phyloP scores from a whole-genome alignment of 1,139 yeast genomes.

The Arxiozyma slooffiae region DNA sequence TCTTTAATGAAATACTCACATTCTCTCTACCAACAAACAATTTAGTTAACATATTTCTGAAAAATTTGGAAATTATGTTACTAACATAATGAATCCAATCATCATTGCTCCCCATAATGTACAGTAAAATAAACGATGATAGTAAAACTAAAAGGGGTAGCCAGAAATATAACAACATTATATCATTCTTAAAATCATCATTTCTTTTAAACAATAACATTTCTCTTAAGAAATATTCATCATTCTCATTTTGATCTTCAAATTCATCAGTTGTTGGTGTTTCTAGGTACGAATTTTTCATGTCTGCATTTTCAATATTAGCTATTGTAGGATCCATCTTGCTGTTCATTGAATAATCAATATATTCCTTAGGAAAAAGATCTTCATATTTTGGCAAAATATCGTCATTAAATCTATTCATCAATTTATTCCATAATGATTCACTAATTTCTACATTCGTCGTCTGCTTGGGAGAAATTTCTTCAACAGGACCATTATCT shows the following conservation, averaged over 20 bases:
- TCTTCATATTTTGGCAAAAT: conserved; percentile 74
- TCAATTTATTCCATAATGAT: conserved; percentile 50
- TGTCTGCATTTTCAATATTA: conserved; percentile 11
- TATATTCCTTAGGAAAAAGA: conserved; percentile 46
- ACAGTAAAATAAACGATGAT: conserved; percentile 43
- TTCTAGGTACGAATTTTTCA: conserved; percentile 5
- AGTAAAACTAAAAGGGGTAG: conserved; percentile 53
- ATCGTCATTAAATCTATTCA: conserved; percentile 48
- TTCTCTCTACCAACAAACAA: conserved; percentile 63
- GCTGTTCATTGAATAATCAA: conserved; percentile 4
- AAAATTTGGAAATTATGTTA: conserved; percentile 36
- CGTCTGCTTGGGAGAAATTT: not conserved
- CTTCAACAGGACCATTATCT: not conserved
- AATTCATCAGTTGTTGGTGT: conserved; percentile 7
- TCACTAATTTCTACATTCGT: not conserved
- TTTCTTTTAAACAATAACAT: conserved; percentile 48
- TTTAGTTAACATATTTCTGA: conserved; percentile 49
- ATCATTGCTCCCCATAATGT: conserved; percentile 41
- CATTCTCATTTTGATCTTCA: conserved; percentile 37
- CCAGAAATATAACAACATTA: conserved; percentile 86
- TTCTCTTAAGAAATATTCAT: conserved; percentile 40
- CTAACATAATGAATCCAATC: conserved; percentile 23
- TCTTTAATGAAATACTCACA: conserved; percentile 46
- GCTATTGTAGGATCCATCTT: conserved; percentile 11
- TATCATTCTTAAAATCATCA: conserved; percentile 61